Evolutionary conservation across 371 early-diverging fungal genomes (phyloP), one percentile per base, ranked within the genome.

Genomic region (Mortierella sp.): DNA sequence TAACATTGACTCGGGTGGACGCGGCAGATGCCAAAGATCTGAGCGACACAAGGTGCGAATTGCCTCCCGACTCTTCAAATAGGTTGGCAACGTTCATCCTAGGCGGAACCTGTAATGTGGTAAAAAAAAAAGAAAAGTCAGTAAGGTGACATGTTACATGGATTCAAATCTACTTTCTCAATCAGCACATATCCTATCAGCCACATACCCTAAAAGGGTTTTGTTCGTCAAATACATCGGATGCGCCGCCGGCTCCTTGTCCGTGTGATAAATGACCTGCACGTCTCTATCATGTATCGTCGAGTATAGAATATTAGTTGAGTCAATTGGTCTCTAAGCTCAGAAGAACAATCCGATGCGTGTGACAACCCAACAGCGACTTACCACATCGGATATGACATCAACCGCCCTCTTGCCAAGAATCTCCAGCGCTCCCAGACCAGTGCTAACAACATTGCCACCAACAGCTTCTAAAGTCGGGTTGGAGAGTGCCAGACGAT

Each of bases 381-480:
- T 60, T 79, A 84, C 85, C 80, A 85, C 85, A 45, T 85, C 85
- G 6, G 85, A 81, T 38, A 85, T 85, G 75, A 81, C 85, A 72
- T 81, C 85, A 0, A 81, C 85, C 1, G 85, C 85, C 48, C 74
- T 85, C 70, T 85, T 85, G 42, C 85, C 85, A 3, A 85, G 52
- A 28, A 75, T 85, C 38, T 85, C 85, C 11, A 85, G 73, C 3
- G 85, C 85, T n/a, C 85, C 85, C 3, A 85, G 70, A 24, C 85
- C 85, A 21, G 85, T 81, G 58, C 85, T 81, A 47, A 85, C 80
- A 14, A 85, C 85, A 57, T 84, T 84, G 7, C 84, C 84, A 14
- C 85, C 77, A 10, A 85, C 85, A 13, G 38, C 80, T 24, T 85
- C 85, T 28, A 85, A 38, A 0, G 80, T 75, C 14, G 78, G 78